A percentile compares a stretch with the other conserved stretches of the same genome.
These are phyloP conservation scores for Caloboletus firmus DNA, from an alignment of 1,284 basidiomycete species.

Conservation along the genomic window DNA sequence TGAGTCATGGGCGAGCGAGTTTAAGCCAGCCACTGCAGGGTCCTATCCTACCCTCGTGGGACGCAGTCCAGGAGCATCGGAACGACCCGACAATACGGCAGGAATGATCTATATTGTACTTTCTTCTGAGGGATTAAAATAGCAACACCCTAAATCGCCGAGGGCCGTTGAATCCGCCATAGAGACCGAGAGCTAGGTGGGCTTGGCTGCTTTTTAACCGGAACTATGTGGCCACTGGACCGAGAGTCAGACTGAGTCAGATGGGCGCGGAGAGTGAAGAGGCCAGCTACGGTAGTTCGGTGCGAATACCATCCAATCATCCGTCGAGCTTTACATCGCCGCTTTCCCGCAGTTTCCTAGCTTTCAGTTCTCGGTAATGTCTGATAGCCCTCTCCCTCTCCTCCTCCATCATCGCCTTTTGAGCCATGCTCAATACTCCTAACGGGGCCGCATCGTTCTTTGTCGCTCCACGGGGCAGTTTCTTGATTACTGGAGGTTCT, in stretches of 20 bases:
- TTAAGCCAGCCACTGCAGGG: background rate
- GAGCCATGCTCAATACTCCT: conserved; percentile 67
- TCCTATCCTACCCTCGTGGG: background rate
- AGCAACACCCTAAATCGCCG: conserved; percentile 8
- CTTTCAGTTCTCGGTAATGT: conserved; percentile 69
- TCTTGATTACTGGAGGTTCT: conserved; percentile 57
- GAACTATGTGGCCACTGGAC: conserved; percentile 4
- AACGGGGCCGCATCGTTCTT: conserved; percentile 31
- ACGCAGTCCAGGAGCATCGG: conserved; percentile 6
- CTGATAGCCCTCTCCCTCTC: conserved; percentile 68
- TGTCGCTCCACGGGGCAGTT: conserved; percentile 42
- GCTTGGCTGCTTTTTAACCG: background rate
- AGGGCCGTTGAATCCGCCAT: background rate
- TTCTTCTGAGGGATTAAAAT: conserved; percentile 6
- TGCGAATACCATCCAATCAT: conserved; percentile 5
- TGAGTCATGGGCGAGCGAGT: conserved; percentile 2
- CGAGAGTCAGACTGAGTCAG: background rate
- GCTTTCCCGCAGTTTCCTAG: conserved; percentile 31
- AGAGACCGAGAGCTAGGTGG: background rate
- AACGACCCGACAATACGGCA: background rate
- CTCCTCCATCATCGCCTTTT: conserved; percentile 71
- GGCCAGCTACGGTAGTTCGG: conserved; percentile 11
- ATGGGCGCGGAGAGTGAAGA: background rate
- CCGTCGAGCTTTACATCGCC: conserved; percentile 8
- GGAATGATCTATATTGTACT: background rate